These are phyloP conservation scores for Backusella liffmaniae DNA, from an alignment of 192 early-diverging fungal species.

Conservation along the genomic window DNA sequence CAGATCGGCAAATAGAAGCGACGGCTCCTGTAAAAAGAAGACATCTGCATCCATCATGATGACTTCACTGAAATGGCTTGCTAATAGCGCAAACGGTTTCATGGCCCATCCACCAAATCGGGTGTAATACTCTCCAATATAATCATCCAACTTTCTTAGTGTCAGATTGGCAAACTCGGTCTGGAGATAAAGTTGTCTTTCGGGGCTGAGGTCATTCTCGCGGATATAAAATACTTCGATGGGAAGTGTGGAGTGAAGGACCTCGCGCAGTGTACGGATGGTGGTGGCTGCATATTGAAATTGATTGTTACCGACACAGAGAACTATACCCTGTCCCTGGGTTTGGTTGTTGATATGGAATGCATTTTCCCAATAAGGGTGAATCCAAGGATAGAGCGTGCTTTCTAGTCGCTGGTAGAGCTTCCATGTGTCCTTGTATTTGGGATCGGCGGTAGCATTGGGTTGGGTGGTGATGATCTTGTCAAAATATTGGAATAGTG, in stretches of 20 bases:
- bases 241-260: conserved; percentile 42
- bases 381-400: conserved; percentile 24
- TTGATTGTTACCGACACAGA: conserved; percentile 40
- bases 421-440: conserved; percentile 16
- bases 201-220: conserved; percentile 35
- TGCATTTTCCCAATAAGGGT: conserved; percentile 14
- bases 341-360: conserved; percentile 19
- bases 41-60: conserved; percentile 69
- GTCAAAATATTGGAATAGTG: conserved; percentile 21
- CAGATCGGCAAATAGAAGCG: conserved; percentile 43
- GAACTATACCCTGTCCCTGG: conserved; percentile 25
- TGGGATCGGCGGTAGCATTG: neutral
- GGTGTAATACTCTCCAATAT: conserved; percentile 38
- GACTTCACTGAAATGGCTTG: conserved; percentile 53
- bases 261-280: conserved; percentile 38
- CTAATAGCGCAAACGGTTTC: conserved; percentile 65
- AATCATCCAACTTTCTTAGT: conserved; percentile 35
- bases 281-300: conserved; percentile 40
- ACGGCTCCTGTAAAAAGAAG: conserved; percentile 61
- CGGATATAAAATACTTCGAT: conserved; percentile 59
- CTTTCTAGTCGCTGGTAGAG: conserved; percentile 21
- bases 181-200: conserved; percentile 32
- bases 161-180: conserved; percentile 35
- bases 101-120: conserved; percentile 56
- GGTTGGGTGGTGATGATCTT: neutral